A percentile compares a stretch with the other conserved stretches of the same genome.
Conservation (phyloP, 163 green algal genomes). For the Chlamydomonas reinhardtii region DNA sequence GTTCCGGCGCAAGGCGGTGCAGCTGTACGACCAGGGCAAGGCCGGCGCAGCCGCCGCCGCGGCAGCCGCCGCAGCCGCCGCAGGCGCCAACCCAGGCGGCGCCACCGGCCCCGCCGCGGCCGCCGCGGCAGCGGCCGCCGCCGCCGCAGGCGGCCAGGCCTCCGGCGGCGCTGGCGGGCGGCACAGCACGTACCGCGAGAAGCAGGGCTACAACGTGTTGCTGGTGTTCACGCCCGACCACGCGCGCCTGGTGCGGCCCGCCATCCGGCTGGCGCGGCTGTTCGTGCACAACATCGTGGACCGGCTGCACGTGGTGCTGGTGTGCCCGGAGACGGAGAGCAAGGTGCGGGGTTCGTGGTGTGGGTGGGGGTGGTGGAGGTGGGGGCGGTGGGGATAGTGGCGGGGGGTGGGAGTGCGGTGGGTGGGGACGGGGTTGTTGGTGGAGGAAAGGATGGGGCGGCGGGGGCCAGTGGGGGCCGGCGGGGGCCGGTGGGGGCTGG, state of each 20-base stretch:
- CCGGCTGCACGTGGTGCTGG: slow-evolving; percentile 38
- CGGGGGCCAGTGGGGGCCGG: too few species aligned
- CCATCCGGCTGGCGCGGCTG: slow-evolving; percentile 48
- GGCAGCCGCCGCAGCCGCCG: neutral
- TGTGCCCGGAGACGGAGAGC: slow-evolving; percentile 34
- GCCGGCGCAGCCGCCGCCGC: neutral
- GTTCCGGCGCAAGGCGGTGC: slow-evolving; percentile 51
- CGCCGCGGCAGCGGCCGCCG: too few species aligned
- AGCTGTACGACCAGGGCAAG: slow-evolving; percentile 28
- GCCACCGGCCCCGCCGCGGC: too few species aligned
- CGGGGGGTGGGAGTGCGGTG: neutral
- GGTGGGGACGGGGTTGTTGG: too few species aligned
- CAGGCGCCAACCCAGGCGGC: too few species aligned
- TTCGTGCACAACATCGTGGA: slow-evolving; percentile 58
- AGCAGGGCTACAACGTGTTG: slow-evolving; percentile 46
- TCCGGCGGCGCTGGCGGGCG: neutral
- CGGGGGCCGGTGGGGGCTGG: too few species aligned
- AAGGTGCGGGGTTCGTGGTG: slow-evolving; percentile 11
- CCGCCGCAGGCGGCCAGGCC: too few species aligned
- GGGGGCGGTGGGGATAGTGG: neutral
- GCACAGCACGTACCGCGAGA: slow-evolving; percentile 27
- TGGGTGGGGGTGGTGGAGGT: too few species aligned
- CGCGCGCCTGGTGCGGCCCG: neutral
- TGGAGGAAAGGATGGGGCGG: too few species aligned
- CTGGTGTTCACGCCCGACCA: slow-evolving; percentile 51